These are phyloP conservation scores for Talaromyces nanjingensis DNA, from an alignment of 495 filamentous ascomycete genomes.

Conservation along the genomic window DNA sequence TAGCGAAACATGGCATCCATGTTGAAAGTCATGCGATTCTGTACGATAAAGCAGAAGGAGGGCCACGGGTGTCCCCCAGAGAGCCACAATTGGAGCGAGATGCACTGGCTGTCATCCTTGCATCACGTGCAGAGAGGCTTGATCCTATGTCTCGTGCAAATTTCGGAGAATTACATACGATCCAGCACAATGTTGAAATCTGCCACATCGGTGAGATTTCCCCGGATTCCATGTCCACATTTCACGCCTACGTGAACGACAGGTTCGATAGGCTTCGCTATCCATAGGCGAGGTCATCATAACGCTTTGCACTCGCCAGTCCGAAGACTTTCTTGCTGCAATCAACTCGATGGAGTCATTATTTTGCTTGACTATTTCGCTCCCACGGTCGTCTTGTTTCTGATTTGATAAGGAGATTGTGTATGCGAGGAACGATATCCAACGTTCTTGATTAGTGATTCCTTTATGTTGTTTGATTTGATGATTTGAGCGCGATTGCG, in stretches of 20 bases:
- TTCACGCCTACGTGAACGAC: conserved; percentile 17
- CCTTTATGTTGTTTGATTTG: background rate
- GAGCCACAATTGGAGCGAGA: conserved; percentile 27
- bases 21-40: conserved; percentile 30
- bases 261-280: background rate
- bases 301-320: background rate
- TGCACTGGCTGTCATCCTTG: conserved; percentile 23
- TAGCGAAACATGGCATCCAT: conserved; percentile 25
- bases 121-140: conserved; percentile 17
- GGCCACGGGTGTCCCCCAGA: conserved; percentile 2
- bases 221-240: conserved; percentile 18
- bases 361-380: background rate
- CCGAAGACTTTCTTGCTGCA: background rate
- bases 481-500: background rate
- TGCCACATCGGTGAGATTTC: conserved; percentile 26
- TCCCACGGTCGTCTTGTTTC: background rate
- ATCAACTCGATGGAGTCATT: background rate
- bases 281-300: background rate
- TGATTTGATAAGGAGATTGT: background rate
- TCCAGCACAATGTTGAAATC: conserved; percentile 42
- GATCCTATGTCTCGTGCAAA: conserved; percentile 37
- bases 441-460: background rate
- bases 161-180: conserved; percentile 41
- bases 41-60: conserved; percentile 16
- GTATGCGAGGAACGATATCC: background rate